Base-by-base conservation (phyloP, 192 early-diverging fungal genomes). In the Coemansia nantahalensis region DNA sequence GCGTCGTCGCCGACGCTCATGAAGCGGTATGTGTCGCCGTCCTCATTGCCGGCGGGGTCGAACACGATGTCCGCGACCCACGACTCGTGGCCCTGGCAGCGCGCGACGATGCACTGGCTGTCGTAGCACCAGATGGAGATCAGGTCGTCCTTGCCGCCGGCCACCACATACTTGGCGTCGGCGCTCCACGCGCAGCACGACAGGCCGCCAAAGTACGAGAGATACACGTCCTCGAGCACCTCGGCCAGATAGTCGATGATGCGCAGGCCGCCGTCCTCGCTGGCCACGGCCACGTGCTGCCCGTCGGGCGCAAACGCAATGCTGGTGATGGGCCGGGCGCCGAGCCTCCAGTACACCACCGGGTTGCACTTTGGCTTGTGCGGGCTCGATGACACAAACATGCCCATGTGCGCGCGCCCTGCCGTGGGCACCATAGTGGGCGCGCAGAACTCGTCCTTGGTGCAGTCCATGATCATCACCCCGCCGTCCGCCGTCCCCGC, bases 91-190 rank as follows among this genome's bases (percentile, higher is more conserved):
- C 93, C 94, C 54, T 91, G 88, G 59, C 92, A 92, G 8, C 95
- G 77, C 4, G 91, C 92, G 5, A 96, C 79, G 21, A 94, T 84
- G 14, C 81, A 62, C 30, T 81, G 80, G 33, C 87, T 86, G 34
- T 82, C 73, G 65, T 92, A 90, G 19, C 84, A 82, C 91, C 90
- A 96, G 14, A 98, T 82, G 1, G 88, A 89, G 11, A 98, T 72
- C 12, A 95, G 55, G 58, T 98, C 93, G 68, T 98, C 94, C 54
- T 98, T 91, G 10, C 93, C 92, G 19, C 95, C 93, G 3, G 87
- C 84, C 48, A 88, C 58, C 17, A 91, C 68, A 49, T 87, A 94
- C 56, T 82, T 85, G 35, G 88, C 89, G 63, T 97, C 93, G 10
- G 87, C 88, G 56, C 92, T 94, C 91, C 92, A 99, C 9, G 83